A percentile compares a stretch with the other conserved stretches of the same genome.
Evolutionary conservation across 2,329 filamentous ascomycete genomes (phyloP).

Genomic region (Tolypocladium cylindrosporum): DNA sequence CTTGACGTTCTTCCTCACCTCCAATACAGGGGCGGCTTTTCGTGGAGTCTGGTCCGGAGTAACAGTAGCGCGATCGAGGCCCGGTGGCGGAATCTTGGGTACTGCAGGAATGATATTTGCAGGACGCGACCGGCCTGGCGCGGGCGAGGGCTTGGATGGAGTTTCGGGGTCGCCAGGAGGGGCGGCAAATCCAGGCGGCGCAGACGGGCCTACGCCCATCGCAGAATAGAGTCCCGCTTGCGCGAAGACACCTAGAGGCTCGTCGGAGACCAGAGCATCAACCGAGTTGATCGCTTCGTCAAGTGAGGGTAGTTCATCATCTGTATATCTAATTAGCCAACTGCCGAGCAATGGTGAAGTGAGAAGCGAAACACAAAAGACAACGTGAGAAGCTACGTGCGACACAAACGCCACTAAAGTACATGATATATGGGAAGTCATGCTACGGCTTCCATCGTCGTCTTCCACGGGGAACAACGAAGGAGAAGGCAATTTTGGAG

Average conservation of each 20-base stretch:
- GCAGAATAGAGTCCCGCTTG: neutral
- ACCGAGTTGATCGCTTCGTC: slow-evolving; percentile 55
- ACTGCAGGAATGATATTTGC: slow-evolving; percentile 14
- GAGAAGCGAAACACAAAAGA: slow-evolving; percentile 11
- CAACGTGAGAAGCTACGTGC: slow-evolving; percentile 5
- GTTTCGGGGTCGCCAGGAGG: slow-evolving; percentile 10
- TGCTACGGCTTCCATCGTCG: slow-evolving; percentile 52
- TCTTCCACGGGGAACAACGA: slow-evolving; percentile 39
- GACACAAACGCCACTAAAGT: neutral
- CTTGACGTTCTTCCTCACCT: slow-evolving; percentile 34
- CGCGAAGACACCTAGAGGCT: slow-evolving; percentile 16
- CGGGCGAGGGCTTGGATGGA: slow-evolving; percentile 11
- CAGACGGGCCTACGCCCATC: slow-evolving; percentile 10
- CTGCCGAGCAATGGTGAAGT: slow-evolving; percentile 8
- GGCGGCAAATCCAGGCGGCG: slow-evolving; percentile 20
- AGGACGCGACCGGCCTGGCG: slow-evolving; percentile 9
- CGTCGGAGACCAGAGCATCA: slow-evolving; percentile 58
- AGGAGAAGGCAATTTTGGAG: slow-evolving; percentile 21
- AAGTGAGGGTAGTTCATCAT: slow-evolving; percentile 51
- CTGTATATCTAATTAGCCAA: slow-evolving; percentile 40
- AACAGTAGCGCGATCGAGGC: slow-evolving; percentile 12
- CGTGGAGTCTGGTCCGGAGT: slow-evolving; percentile 24
- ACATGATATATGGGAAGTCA: slow-evolving; percentile 22
- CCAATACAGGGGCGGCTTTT: slow-evolving; percentile 16
- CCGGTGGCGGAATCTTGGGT: slow-evolving; percentile 14